Evolutionary conservation across 2,329 filamentous ascomycete species (phyloP).

Genomic region (Cercospora beticola): DNA sequence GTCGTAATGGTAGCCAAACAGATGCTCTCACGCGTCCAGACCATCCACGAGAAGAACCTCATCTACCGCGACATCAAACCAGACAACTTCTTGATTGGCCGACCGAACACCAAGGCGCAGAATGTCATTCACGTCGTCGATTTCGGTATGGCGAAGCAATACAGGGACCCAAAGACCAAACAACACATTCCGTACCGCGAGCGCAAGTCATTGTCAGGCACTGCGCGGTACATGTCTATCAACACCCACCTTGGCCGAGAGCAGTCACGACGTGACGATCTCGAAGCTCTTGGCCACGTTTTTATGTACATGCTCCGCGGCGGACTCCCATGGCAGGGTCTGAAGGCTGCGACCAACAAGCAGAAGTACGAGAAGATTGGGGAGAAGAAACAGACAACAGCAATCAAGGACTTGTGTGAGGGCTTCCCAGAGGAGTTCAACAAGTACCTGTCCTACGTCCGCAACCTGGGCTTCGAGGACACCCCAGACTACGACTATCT

Average conservation of each 20-base stretch:
- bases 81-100: conserved; percentile 97
- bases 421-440: conserved; percentile 97
- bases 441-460: conserved; percentile 95
- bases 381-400: conserved; percentile 98
- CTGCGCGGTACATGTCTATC: conserved; percentile 98
- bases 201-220: conserved; percentile 93
- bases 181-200: conserved; percentile 98
- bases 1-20: conserved; percentile 99
- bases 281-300: conserved; percentile 76
- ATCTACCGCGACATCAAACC: conserved; percentile 99
- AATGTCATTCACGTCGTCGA: conserved; percentile 99
- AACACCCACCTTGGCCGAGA: conserved; percentile 97
- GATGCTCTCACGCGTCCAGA: conserved; percentile 92
- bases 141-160: conserved; percentile 99
- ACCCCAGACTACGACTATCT: conserved; percentile 98
- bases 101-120: conserved; percentile 86
- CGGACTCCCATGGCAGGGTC: conserved; percentile 66
- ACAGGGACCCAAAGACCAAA: conserved; percentile 97
- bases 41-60: conserved; percentile 97
- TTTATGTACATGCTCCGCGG: conserved; percentile 70
- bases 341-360: conserved; percentile 39
- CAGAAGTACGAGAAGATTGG: conserved; percentile 99
- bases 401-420: conserved; percentile 94
- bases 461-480: conserved; percentile 97
- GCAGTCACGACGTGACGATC: conserved; percentile 91